Evolutionary conservation across 306 rosid genomes (phyloP).

Genomic region (Cucumis melo): DNA sequence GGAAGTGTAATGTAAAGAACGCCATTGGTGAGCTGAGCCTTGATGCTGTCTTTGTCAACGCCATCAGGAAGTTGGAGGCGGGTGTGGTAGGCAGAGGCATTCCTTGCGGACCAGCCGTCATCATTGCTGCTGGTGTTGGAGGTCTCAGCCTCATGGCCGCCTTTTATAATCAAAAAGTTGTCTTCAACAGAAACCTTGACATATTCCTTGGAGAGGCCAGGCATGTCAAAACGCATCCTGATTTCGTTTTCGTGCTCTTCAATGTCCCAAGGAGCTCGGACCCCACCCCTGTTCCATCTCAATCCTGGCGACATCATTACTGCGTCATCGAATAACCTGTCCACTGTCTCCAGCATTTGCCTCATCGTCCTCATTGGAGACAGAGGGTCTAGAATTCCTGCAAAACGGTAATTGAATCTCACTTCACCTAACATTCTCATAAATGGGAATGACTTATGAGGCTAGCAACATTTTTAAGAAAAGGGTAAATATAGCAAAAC

Average conservation of each 20-base stretch:
- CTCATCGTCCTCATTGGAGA: conserved; percentile 74
- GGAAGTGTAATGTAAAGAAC: conserved; percentile 63
- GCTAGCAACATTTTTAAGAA: no score
- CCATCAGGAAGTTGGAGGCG: conserved; percentile 51
- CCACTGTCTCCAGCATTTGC: conserved; percentile 64
- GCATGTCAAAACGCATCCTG: conserved; percentile 75
- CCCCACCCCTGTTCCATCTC: conserved; percentile 25
- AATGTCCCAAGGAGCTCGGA: conserved; percentile 61
- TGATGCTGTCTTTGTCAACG: conserved; percentile 50
- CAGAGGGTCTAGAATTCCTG: conserved; percentile 61
- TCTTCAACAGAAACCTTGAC: conserved; percentile 60
- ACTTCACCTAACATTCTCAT: not conserved
- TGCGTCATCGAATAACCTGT: conserved; percentile 42
- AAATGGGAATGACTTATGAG: not conserved
- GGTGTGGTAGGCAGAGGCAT: conserved; percentile 37
- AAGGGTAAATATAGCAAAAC: no score
- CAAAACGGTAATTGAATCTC: not conserved
- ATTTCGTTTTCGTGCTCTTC: conserved; percentile 55
- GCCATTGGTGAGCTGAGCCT: conserved; percentile 74
- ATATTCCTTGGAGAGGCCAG: conserved; percentile 65
- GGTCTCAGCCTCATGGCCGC: conserved; percentile 7
- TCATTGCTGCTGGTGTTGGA: conserved; percentile 15
- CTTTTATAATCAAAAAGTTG: conserved; percentile 44
- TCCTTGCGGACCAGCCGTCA: conserved; percentile 32
- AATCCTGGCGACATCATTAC: conserved; percentile 27